phyloP scores from a whole-genome alignment of 495 filamentous ascomycete genomes.

The Hypoxylon cercidicola region DNA sequence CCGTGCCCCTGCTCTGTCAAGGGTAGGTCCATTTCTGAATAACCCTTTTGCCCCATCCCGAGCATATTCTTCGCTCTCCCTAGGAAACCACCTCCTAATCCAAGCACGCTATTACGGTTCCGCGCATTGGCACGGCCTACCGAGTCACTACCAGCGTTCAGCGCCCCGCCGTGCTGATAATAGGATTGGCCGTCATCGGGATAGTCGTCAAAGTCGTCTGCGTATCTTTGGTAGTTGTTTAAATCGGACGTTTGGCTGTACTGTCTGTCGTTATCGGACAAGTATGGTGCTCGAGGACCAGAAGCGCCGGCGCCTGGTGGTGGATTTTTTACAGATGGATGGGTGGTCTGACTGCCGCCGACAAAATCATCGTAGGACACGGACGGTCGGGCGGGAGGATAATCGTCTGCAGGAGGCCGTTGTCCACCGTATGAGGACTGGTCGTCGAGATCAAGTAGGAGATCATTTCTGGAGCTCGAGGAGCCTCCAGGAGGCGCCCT shows the following conservation, averaged over 20 bases:
- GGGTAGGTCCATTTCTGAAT: slow-evolving; percentile 98
- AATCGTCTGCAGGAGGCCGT: slow-evolving; percentile 77
- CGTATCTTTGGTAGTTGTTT: slow-evolving; percentile 89
- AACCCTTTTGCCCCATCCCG: slow-evolving; percentile 84
- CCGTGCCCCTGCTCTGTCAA: slow-evolving; percentile 77
- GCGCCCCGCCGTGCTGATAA: slow-evolving; percentile 69
- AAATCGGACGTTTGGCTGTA: slow-evolving; percentile 89
- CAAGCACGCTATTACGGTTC: slow-evolving; percentile 87
- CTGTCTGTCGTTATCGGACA: slow-evolving; percentile 58
- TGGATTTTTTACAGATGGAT: slow-evolving; percentile 57
- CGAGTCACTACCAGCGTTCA: slow-evolving; percentile 55
- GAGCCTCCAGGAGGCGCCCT: slow-evolving; percentile 67
- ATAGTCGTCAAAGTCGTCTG: slow-evolving; percentile 81
- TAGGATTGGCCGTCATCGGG: slow-evolving; percentile 78
- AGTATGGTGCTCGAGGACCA: slow-evolving; percentile 68
- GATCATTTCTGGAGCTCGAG: slow-evolving; percentile 70
- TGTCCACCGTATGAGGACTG: slow-evolving; percentile 79
- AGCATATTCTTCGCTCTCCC: slow-evolving; percentile 89
- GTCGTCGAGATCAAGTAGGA: slow-evolving; percentile 78
- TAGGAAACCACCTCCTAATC: slow-evolving; percentile 85
- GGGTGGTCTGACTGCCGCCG: slow-evolving; percentile 62
- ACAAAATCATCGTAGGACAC: slow-evolving; percentile 96
- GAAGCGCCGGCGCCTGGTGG: slow-evolving; percentile 44
- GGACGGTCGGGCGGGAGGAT: slow-evolving; percentile 79
- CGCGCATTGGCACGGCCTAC: slow-evolving; percentile 65